A percentile compares a stretch with the other conserved stretches of the same genome.
Evolutionary conservation across 495 filamentous ascomycete genomes (phyloP).

Genomic region (Cercophora newfieldiana): DNA sequence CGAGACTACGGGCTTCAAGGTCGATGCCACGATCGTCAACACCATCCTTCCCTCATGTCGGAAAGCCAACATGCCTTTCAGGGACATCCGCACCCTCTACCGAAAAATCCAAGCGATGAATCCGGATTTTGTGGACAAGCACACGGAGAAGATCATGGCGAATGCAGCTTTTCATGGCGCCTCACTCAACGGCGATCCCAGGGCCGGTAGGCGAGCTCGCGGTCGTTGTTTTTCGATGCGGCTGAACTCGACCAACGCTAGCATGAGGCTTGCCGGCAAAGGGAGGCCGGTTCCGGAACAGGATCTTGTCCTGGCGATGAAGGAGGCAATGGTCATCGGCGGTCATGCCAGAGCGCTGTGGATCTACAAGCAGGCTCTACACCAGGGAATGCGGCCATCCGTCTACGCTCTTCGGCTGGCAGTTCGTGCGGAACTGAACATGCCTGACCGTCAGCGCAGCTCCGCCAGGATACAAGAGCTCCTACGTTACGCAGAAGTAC

Average conservation of each 20-base stretch:
- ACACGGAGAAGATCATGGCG: conserved; percentile 42
- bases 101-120: conserved; percentile 32
- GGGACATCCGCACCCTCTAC: conserved; percentile 40
- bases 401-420: conserved; percentile 39
- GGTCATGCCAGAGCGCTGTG: conserved; percentile 28
- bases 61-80: conserved; percentile 41
- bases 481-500: conserved; percentile 32
- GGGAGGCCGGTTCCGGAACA: conserved; percentile 6
- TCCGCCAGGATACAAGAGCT: conserved; percentile 30
- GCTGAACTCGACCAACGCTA: conserved; percentile 2
- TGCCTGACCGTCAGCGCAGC: conserved; percentile 11
- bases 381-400: conserved; percentile 34
- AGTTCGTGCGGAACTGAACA: conserved; percentile 39
- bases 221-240: conserved; percentile 26
- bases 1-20: conserved; percentile 29
- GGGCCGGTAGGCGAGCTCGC: conserved; percentile 17
- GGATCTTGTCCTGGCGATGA: conserved; percentile 41
- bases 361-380: conserved; percentile 39
- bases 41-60: conserved; percentile 41
- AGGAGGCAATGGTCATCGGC: conserved; percentile 27
- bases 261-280: neutral
- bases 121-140: conserved; percentile 30
- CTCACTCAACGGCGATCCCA: conserved; percentile 3
- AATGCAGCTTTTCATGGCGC: conserved; percentile 31
- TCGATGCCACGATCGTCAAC: conserved; percentile 43